These are phyloP conservation scores for Berkeleyomyces basicola DNA, from an alignment of 2,329 filamentous ascomycete genomes.

Conservation along the genomic window DNA sequence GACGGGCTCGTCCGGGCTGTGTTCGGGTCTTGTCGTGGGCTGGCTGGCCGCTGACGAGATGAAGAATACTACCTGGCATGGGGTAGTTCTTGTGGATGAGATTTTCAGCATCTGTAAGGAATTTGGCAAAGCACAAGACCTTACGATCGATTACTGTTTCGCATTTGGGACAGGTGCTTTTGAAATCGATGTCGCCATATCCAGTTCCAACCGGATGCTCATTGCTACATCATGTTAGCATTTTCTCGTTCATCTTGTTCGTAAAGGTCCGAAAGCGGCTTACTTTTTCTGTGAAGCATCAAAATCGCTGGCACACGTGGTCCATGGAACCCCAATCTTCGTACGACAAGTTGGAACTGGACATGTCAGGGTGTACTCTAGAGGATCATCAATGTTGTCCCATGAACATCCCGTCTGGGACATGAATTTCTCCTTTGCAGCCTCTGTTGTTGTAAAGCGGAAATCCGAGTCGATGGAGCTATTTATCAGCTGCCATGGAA, in stretches of 20 bases:
- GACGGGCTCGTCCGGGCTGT: slow-evolving; percentile 18
- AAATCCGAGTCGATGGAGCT: slow-evolving; percentile 42
- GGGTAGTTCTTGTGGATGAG: slow-evolving; percentile 33
- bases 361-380: slow-evolving; percentile 35
- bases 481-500: slow-evolving; percentile 50
- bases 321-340: slow-evolving; percentile 39
- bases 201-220: slow-evolving; percentile 30
- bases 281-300: slow-evolving; percentile 2
- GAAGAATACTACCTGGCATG: slow-evolving; percentile 52
- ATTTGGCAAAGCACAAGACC: slow-evolving; percentile 43
- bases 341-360: slow-evolving; percentile 30
- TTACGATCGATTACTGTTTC: slow-evolving; percentile 35
- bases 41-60: slow-evolving; percentile 34
- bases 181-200: slow-evolving; percentile 43
- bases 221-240: neutral
- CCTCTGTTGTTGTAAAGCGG: slow-evolving; percentile 32
- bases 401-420: slow-evolving; percentile 34
- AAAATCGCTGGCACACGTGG: slow-evolving; percentile 28
- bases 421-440: slow-evolving; percentile 31
- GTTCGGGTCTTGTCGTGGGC: neutral
- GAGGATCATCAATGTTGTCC: slow-evolving; percentile 39
- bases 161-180: slow-evolving; percentile 34
- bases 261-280: no score
- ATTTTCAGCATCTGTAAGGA: slow-evolving; percentile 35
- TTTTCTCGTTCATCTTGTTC: no score